Evolutionary conservation across 202 grass and related monocot species (phyloP), one percentile per base, ranked within the genome.

Genomic region (Hordeum pubiflorum): DNA sequence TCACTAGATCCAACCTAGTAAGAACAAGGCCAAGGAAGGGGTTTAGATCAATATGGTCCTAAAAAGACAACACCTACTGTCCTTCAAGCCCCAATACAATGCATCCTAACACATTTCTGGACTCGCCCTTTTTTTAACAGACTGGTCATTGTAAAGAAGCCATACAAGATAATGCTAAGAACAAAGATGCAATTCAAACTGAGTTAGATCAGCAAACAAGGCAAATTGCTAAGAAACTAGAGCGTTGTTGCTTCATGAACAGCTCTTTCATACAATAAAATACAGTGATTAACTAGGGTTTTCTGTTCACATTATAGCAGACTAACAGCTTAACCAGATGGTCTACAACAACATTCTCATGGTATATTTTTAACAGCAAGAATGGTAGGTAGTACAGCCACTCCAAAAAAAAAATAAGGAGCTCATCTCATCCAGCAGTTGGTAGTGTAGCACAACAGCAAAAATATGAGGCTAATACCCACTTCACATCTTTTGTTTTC

Each of bases 1-100:
- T 89, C 85, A 43, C 40, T 73, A 63, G 73, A 80, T 73, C 63
- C 81, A 94, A 89, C 57, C 91, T 94, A 57, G 32, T 36, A 77
- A 71, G 20, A 84, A 23, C 50, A 86, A 33, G 72, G 22, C 33
- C 43, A 82, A 36, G 70, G 20, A 58, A 34, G 23, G 15, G 50
- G 4, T 40, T 63, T 15, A 32, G 62, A 72, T 63, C 31, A 72
- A 70, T 63, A 41, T 75, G 69, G 21, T 11, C 52, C n/a, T 5
- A 40, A 20, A 62, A 65, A 15, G 63, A 79, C 59, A 68, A 21
- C 37, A 22, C 4, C 32, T 65, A 56, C 32, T 0, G 0, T 40
- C 46, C 74, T 63, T 33, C 8, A 84, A 63, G 63, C 13, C 52
- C 20, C 70, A 34, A 71, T 20, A 7, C 13, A 69, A 32, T 34